phyloP scores from a whole-genome alignment of 2,329 filamentous ascomycete genomes.

The Stenocarpella maydis region DNA sequence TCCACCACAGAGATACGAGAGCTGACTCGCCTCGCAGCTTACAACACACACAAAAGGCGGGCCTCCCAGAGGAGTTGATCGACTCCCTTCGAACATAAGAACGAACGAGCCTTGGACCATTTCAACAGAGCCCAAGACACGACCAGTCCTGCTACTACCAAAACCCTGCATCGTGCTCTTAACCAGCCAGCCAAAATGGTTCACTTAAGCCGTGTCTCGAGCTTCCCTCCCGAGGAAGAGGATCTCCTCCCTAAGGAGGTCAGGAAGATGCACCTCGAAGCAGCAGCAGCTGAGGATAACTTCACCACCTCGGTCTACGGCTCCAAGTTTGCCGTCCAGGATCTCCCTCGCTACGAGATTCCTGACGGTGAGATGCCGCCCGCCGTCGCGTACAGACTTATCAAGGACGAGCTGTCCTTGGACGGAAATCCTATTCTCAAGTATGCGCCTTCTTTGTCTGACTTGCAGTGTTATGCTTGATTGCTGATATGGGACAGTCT shows the following conservation, averaged over 20 bases:
- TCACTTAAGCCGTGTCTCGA: conserved; percentile 56
- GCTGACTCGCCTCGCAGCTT: conserved; percentile 13
- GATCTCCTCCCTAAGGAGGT: conserved; percentile 46
- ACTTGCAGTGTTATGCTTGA: conserved; percentile 18
- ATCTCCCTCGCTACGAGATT: conserved; percentile 86
- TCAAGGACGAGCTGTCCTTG: conserved; percentile 91
- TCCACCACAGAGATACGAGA: background rate
- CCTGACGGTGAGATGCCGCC: conserved; percentile 90
- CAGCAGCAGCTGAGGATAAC: conserved; percentile 61
- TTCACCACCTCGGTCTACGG: conserved; percentile 88
- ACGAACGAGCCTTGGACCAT: conserved; percentile 32
- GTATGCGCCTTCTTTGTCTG: conserved; percentile 51
- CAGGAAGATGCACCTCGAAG: conserved; percentile 56
- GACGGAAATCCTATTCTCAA: conserved; percentile 92
- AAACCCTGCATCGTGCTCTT: conserved; percentile 47
- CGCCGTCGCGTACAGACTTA: conserved; percentile 95
- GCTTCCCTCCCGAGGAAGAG: conserved; percentile 41
- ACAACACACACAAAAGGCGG: background rate
- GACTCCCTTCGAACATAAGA: background rate
- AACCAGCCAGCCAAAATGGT: conserved; percentile 55
- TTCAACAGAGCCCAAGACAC: conserved; percentile 35
- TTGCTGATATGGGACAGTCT: conserved; percentile 60
- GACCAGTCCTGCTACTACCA: conserved; percentile 43
- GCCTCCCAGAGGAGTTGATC: conserved; percentile 7
- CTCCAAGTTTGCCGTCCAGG: conserved; percentile 80